Base-by-base conservation (phyloP, 2,329 filamentous ascomycete species). In the Curvularia verruculosa region DNA sequence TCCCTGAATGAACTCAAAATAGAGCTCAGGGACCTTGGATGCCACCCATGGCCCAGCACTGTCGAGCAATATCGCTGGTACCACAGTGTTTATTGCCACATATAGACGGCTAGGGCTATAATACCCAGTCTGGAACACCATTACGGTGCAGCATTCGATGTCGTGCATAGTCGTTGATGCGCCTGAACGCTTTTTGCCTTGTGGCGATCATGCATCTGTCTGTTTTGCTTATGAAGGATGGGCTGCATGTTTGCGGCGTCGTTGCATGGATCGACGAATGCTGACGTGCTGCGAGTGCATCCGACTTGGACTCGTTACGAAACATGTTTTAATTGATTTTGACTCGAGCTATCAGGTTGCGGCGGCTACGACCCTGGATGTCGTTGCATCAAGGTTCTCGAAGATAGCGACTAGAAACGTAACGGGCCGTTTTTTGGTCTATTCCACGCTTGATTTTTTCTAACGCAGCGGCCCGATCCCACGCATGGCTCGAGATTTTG, bases 61-160 rank as follows among this genome's bases (percentile, higher is more conserved):
- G 18, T 50, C 50, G 54, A 44, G 57, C 54, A 66, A 62, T 67
- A 64, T 68, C 45, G 39, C 49, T 28, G 44, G 47, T 60, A 60
- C 51, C 52, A 36, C 31, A n/a, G 45, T 49, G 39, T 56, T 63
- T 60, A 66, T 68, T 66, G 56, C 64, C 66, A 65, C 59, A 66
- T 70, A 69, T 69, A 68, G 61, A 52, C 53, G 51, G 34, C 40
- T 49, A 54, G 56, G 54, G 54, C 15, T 61, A 63, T 63, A 65
- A 45, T 53, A 56, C 44, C 57, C 13, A 53, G 19, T 41, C 49
- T 47, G 29, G 34, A 28, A 49, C 28, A 43, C 54, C 54, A 54
- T 18, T 24, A 43, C 50, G 23, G 47, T 29, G 21, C n/a, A 29
- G 46, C 29, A 12, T 23, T 44, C 26, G 37, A 29, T 39, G 46